Conservation (phyloP, 2,329 filamentous ascomycete species). For the Xylaria multiplex region DNA sequence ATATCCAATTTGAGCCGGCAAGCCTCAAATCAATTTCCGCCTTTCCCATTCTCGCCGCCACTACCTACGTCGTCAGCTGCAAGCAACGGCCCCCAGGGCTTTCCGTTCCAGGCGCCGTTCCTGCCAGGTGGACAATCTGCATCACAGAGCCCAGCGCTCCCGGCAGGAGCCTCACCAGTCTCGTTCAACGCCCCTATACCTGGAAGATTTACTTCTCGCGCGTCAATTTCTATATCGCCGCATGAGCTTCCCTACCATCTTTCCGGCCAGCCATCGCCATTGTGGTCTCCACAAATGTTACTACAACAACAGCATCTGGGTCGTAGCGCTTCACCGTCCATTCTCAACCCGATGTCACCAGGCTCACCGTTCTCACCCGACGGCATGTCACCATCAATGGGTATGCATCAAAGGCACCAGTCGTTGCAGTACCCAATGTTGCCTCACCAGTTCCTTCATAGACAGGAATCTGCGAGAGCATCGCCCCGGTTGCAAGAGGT, state of each 20-base stretch:
- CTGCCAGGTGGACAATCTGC: conserved; percentile 69
- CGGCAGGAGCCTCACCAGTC: conserved; percentile 76
- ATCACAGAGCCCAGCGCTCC: conserved; percentile 70
- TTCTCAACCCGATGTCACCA: conserved; percentile 69
- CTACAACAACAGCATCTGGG: conserved; percentile 62
- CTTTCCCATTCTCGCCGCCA: conserved; percentile 84
- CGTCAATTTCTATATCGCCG: conserved; percentile 75
- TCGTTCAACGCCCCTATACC: conserved; percentile 69
- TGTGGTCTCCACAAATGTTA: conserved; percentile 68
- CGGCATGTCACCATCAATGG: conserved; percentile 55
- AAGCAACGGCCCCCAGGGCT: conserved; percentile 69
- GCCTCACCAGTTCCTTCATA: conserved; percentile 66
- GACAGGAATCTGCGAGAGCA: conserved; percentile 63
- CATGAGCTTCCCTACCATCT: conserved; percentile 75
- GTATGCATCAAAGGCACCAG: conserved; percentile 66
- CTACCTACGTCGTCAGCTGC: conserved; percentile 80
- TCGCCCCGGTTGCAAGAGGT: conserved; percentile 76
- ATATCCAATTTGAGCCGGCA: conserved; percentile 71
- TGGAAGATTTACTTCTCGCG: conserved; percentile 73
- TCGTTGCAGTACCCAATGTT: conserved; percentile 68
- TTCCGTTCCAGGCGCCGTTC: conserved; percentile 68
- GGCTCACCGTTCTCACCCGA: conserved; percentile 70
- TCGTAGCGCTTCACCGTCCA: conserved; percentile 72
- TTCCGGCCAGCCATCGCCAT: conserved; percentile 69
- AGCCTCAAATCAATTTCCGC: conserved; percentile 77